These are phyloP conservation scores for Lunularia cruciata DNA, from an alignment of 225 moss, liverwort and hornwort genomes.

Conservation along the genomic window DNA sequence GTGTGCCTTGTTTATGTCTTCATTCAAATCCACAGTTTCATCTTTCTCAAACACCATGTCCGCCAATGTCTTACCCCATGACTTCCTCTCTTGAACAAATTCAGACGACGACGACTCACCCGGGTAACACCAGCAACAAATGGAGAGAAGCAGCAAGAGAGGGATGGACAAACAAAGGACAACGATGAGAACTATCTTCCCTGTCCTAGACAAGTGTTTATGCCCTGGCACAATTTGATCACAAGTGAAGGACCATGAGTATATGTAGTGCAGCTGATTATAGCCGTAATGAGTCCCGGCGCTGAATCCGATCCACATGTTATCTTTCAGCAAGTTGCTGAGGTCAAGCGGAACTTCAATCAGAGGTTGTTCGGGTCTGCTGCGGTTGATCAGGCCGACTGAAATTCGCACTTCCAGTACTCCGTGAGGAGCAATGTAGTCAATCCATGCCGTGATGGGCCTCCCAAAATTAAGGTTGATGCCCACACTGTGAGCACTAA, in stretches of 20 bases:
- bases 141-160: background rate
- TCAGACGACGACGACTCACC: background rate
- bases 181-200: constrained; percentile 4
- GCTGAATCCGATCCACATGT: constrained; percentile 27
- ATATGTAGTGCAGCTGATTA: constrained; percentile 20
- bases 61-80: background rate
- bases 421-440: constrained; percentile 1
- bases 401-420: constrained; percentile 10
- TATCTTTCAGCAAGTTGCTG: background rate
- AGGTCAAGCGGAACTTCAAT: background rate
- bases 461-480: constrained; percentile 14
- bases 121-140: background rate
- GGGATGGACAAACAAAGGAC: constrained; percentile 8
- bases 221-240: constrained; percentile 7
- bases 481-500: constrained; percentile 19
- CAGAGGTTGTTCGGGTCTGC: constrained; percentile 9
- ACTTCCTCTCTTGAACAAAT: background rate
- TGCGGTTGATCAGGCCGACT: constrained; percentile 1
- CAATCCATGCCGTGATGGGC: constrained; percentile 24
- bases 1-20: background rate
- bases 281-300: constrained; percentile 23
- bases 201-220: background rate
- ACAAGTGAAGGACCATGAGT: constrained; percentile 13
- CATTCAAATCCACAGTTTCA: background rate
- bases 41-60: background rate